Percentiles rank a stretch among this genome's conserved stretches.
phyloP scores from a whole-genome alignment of 257 asterid genomes.

The Leptodermis oblonga region DNA sequence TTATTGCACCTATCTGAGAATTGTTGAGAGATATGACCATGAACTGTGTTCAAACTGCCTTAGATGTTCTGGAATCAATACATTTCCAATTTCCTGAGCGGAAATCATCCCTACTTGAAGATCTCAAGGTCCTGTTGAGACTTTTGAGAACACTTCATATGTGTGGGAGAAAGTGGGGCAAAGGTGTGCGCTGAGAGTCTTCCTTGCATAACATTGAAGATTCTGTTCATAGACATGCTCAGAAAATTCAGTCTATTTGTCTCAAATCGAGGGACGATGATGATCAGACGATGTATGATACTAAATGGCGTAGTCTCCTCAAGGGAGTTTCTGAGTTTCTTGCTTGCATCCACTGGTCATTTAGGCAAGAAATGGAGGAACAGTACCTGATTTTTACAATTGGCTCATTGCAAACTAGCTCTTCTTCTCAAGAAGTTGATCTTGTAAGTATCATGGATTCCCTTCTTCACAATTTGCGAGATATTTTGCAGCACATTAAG shows the following conservation, averaged over 20 bases:
- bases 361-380: background rate
- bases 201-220: background rate
- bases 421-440: background rate
- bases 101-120: background rate
- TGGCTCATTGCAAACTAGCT: background rate
- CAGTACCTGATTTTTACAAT: background rate
- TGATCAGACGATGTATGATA: background rate
- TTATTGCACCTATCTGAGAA: background rate
- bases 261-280: background rate
- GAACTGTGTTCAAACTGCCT: background rate
- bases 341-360: background rate
- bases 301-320: background rate
- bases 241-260: background rate
- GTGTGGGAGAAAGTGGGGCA: constrained; percentile 1
- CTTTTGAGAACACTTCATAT: background rate
- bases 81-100: background rate
- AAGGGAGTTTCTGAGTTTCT: background rate
- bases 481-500: background rate
- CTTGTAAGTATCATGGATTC: background rate
- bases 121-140: background rate
- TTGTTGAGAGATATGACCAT: background rate
- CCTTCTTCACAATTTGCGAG: background rate
- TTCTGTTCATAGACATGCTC: background rate
- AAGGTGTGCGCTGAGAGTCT: background rate
- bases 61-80: background rate